Percentiles rank a stretch among this genome's conserved stretches.
These are phyloP conservation scores for Fusarium illudens DNA, from an alignment of 2,329 filamentous ascomycete genomes.

Conservation along the genomic window DNA sequence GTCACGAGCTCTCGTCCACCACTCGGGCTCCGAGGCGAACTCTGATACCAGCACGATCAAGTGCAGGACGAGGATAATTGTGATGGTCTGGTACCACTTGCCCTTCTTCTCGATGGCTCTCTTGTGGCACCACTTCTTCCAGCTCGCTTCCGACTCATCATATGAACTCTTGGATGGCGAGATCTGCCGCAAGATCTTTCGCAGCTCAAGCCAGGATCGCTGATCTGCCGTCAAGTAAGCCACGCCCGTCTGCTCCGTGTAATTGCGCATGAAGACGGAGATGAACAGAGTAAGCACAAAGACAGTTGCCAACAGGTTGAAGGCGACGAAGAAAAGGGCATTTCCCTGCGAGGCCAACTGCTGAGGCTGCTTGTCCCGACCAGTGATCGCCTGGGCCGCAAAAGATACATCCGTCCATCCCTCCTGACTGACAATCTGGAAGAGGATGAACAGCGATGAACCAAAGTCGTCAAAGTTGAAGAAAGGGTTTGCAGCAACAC, in stretches of 20 bases:
- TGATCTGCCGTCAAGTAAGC: slow-evolving; percentile 96
- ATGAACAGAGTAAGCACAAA: slow-evolving; percentile 98
- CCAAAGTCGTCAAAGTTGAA: slow-evolving; percentile 96
- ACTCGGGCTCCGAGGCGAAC: slow-evolving; percentile 76
- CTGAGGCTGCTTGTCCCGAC: slow-evolving; percentile 75
- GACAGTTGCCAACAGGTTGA: slow-evolving; percentile 95
- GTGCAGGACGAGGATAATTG: slow-evolving; percentile 81
- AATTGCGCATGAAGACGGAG: slow-evolving; percentile 99
- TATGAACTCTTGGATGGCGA: slow-evolving; percentile 94
- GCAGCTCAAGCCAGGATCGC: slow-evolving; percentile 93
- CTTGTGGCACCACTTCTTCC: slow-evolving; percentile 95
- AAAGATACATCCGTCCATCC: slow-evolving; percentile 97
- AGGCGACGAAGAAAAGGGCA: slow-evolving; percentile 91
- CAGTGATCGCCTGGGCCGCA: slow-evolving; percentile 82
- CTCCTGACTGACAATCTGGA: slow-evolving; percentile 98
- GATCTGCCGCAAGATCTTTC: slow-evolving; percentile 90
- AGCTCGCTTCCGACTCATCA: slow-evolving; percentile 75
- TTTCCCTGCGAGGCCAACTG: slow-evolving; percentile 79
- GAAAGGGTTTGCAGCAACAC: slow-evolving; percentile 81
- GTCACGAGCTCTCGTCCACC: slow-evolving; percentile 77
- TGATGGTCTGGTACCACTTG: slow-evolving; percentile 87
- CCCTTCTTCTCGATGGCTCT: slow-evolving; percentile 93
- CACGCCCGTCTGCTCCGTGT: slow-evolving; percentile 97
- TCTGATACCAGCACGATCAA: slow-evolving; percentile 85
- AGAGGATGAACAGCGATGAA: slow-evolving; percentile 93